Evolutionary conservation across 495 filamentous ascomycete species (phyloP).

Genomic region (Zalerion maritima): DNA sequence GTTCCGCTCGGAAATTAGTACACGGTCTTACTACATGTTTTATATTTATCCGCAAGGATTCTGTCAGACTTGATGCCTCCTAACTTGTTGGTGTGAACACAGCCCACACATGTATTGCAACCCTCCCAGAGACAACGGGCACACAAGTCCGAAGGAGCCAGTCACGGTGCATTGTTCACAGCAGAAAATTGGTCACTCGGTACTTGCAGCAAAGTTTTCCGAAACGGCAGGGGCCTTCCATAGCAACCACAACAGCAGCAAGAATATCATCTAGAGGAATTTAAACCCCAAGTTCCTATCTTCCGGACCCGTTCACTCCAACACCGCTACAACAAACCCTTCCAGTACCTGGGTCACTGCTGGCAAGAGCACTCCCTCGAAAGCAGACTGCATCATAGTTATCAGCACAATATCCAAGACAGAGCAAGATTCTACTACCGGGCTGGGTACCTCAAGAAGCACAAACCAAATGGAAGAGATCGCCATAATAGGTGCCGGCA

Average conservation of each 20-base stretch:
- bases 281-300: not conserved
- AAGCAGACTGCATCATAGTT: not conserved
- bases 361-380: not conserved
- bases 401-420: not conserved
- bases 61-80: too few species aligned
- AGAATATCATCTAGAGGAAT: slow-evolving; percentile 1
- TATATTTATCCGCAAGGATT: too few species aligned
- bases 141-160: too few species aligned
- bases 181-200: too few species aligned
- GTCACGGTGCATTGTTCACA: too few species aligned
- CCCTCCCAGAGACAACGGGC: too few species aligned
- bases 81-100: too few species aligned
- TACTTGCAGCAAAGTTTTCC: too few species aligned
- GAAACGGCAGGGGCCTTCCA: too few species aligned
- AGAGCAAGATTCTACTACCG: not conserved
- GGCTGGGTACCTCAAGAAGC: not conserved
- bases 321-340: not conserved
- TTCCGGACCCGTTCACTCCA: not conserved
- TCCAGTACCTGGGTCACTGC: slow-evolving; percentile 1
- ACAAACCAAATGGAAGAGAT: slow-evolving; percentile 1
- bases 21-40: too few species aligned
- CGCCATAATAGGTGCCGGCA: slow-evolving; percentile 11
- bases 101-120: too few species aligned
- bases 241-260: slow-evolving; percentile 1
- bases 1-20: too few species aligned